Base-by-base conservation (phyloP, 495 filamentous ascomycete species). In the Hypoxylon lienhwacheense region DNA sequence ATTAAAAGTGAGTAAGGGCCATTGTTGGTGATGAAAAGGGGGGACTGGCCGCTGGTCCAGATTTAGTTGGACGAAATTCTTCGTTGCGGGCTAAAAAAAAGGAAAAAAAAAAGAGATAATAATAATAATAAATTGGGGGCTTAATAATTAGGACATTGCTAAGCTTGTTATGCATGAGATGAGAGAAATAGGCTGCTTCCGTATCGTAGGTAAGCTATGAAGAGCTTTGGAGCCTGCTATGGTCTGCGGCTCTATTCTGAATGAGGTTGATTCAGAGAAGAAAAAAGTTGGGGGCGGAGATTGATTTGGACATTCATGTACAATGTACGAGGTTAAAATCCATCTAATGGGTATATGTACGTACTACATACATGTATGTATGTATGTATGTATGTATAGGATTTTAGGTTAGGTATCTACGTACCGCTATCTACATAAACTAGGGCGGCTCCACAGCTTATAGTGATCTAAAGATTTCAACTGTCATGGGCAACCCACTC, bases 141-240 rank as follows among this genome's bases (percentile, higher is more conserved):
- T n/a, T 25, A 45, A 5, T 47, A 47, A 59, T 63, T 63, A 54
- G 59, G 33, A 54, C 25, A 43, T 52, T 29, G 17, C 44, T 17
- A 49, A 54, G 39, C 53, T 58, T 47, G 54, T 53, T 48, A 34
- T 63, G 59, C 63, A 66, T 63, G 41, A 59, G n/a, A n/a, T n/a
- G n/a, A n/a, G n/a, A n/a, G 47, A 52, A 58, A 63, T 50, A 58
- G 53, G 59, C 54, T 63, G 39, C 59, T 63, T 44, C 44, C 7
- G 45, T 42, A 24, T 21, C 28, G 45, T 47, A n/a, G 44, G 48
- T 63, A 55, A 58, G 53, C 53, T 33, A 47, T 49, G 34, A 50
- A 26, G 53, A 25, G n/a, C 48, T 48, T 16, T 48, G 59, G 33
- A 63, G 59, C 59, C 59, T 63, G 59, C 37, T 44, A 52, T 57